phyloP scores from a whole-genome alignment of 2,329 filamentous ascomycete genomes.

The Colletotrichum sp. region DNA sequence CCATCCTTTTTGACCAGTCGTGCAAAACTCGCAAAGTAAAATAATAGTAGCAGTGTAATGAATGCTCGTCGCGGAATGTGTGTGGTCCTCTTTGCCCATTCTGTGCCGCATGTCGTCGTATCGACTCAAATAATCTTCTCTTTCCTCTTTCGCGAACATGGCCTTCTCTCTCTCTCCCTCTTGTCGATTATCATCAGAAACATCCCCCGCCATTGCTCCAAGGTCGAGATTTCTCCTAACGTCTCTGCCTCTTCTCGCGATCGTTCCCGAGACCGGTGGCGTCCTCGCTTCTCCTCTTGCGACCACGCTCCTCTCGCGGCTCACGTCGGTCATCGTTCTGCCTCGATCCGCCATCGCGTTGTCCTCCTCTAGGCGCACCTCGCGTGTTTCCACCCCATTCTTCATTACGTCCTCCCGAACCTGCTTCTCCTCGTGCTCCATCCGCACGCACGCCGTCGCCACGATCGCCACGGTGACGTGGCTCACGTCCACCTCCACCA shows the following conservation, averaged over 20 bases:
- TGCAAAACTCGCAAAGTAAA: not conserved
- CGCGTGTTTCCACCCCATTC: conserved; percentile 22
- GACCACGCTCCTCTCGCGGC: conserved; percentile 39
- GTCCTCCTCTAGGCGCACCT: conserved; percentile 29
- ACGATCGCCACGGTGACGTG: conserved; percentile 35
- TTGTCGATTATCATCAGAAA: not conserved
- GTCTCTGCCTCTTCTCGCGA: conserved; percentile 60
- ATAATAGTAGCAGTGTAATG: conserved; percentile 14
- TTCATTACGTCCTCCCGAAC: conserved; percentile 30
- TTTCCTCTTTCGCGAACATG: not conserved
- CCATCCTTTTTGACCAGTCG: not conserved
- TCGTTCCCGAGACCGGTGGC: conserved; percentile 45
- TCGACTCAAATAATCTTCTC: not conserved
- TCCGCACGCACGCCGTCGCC: conserved; percentile 15
- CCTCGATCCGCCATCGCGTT: conserved; percentile 31
- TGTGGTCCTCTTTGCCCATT: not conserved
- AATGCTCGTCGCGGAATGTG: not conserved
- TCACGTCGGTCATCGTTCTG: conserved; percentile 33
- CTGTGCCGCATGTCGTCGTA: conserved; percentile 6
- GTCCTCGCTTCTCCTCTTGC: conserved; percentile 56
- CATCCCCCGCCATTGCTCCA: not conserved
- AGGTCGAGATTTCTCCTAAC: conserved; percentile 36
- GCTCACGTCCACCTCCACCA: conserved; percentile 5
- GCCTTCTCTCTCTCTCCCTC: not conserved
- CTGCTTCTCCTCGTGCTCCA: conserved; percentile 10